A percentile compares a stretch with the other conserved stretches of the same genome.
These are phyloP conservation scores for Pichia thaimueangensis DNA, from an alignment of 805 yeast genomes.

Conservation along the genomic window DNA sequence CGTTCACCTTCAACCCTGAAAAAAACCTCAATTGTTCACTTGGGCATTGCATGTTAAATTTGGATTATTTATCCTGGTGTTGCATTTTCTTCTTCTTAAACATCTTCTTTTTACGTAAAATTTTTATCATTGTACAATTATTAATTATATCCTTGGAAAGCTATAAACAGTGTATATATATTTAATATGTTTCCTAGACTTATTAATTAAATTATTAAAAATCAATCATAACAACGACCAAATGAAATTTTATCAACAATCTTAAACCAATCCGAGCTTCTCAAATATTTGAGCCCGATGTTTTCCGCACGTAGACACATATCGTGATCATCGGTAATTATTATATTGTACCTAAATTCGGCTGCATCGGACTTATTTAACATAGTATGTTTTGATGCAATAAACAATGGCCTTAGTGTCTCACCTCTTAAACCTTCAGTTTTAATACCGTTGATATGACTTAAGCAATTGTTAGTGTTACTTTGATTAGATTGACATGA, in stretches of 20 bases:
- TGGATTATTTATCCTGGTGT: no score
- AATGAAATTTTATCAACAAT: slow-evolving; percentile 41
- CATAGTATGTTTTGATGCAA: slow-evolving; percentile 13
- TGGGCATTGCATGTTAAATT: no score
- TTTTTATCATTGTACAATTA: no score
- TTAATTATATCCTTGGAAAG: no score
- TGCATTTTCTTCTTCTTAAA: no score
- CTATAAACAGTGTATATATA: no score
- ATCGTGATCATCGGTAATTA: slow-evolving; percentile 69
- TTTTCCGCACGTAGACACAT: slow-evolving; percentile 62
- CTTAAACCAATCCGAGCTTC: slow-evolving; percentile 53
- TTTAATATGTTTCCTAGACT: no score
- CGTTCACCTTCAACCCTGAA: no score
- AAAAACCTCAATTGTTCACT: no score
- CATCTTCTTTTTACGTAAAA: no score
- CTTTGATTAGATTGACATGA: background rate
- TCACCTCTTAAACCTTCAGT: slow-evolving; percentile 11
- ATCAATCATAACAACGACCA: slow-evolving; percentile 48
- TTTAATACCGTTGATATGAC: background rate
- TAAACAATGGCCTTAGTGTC: slow-evolving; percentile 5
- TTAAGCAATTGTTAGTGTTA: background rate
- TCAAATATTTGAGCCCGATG: slow-evolving; percentile 47
- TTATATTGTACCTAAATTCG: slow-evolving; percentile 48
- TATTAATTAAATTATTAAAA: no score
- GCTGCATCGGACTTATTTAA: slow-evolving; percentile 32